These are phyloP conservation scores for Zoysia matrella DNA, from an alignment of 202 grass and related monocot species.

Conservation along the genomic window DNA sequence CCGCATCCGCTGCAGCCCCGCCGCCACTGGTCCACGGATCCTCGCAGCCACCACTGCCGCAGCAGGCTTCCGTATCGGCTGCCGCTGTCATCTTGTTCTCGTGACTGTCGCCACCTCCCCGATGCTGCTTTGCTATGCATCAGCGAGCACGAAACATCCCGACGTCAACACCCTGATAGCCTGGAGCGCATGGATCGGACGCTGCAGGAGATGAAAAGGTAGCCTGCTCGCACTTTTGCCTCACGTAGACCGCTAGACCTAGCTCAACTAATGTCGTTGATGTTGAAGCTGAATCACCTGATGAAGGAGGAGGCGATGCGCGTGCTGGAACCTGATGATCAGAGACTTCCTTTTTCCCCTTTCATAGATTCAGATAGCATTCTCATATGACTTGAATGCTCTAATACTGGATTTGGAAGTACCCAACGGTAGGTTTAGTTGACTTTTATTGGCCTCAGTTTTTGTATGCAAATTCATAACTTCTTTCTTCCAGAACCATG, in stretches of 20 bases:
- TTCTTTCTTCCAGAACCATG: conserved; percentile 18
- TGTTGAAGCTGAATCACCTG: conserved; percentile 69
- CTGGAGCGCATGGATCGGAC: conserved; percentile 67
- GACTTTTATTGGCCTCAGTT: conserved; percentile 1
- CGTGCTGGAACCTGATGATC: conserved; percentile 38
- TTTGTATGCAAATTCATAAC: background rate
- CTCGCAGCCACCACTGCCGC: too few relatives aligned
- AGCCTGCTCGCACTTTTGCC: conserved; percentile 56
- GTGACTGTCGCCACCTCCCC: too few relatives aligned
- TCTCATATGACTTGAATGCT: background rate
- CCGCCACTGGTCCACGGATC: too few relatives aligned
- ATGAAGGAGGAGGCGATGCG: conserved; percentile 83
- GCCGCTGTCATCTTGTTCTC: too few relatives aligned
- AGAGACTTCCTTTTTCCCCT: conserved; percentile 27
- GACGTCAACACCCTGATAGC: conserved; percentile 35
- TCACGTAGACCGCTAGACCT: background rate
- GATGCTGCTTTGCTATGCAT: too few relatives aligned
- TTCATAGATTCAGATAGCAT: conserved; percentile 10
- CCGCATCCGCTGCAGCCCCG: too few relatives aligned
- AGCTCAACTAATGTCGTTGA: conserved; percentile 20
- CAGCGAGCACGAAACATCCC: too few relatives aligned
- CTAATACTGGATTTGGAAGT: too few relatives aligned
- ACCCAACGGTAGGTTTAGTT: background rate
- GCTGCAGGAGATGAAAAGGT: conserved; percentile 79
- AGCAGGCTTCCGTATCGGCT: too few relatives aligned